These are phyloP conservation scores for Sugiyamaella paludigena DNA, from an alignment of 1,139 yeast species.

Conservation along the genomic window DNA sequence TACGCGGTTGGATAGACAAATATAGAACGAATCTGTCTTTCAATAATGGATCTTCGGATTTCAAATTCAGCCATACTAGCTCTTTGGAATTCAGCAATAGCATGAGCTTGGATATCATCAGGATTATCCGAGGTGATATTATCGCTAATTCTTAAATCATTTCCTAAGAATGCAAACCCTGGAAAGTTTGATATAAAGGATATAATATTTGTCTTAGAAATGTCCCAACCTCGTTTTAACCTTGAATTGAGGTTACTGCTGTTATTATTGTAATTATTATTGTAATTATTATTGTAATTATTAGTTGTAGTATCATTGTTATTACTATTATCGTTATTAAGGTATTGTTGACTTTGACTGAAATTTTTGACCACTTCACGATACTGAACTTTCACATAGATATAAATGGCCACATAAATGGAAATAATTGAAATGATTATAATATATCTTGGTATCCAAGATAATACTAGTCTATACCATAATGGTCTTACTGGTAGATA, in stretches of 20 bases:
- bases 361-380: conserved; percentile 32
- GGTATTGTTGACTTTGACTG: conserved; percentile 28
- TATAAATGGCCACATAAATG: conserved; percentile 69
- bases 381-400: conserved; percentile 55
- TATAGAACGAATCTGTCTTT: conserved; percentile 74
- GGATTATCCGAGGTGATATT: conserved; percentile 2
- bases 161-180: conserved; percentile 30
- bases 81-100: conserved; percentile 48
- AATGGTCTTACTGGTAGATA: conserved; percentile 70
- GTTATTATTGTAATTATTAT: conserved; percentile 9
- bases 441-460: conserved; percentile 81
- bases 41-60: conserved; percentile 60
- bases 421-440: conserved; percentile 61
- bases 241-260: not conserved
- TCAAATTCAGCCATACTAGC: conserved; percentile 61
- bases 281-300: conserved; percentile 3
- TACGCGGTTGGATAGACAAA: conserved; percentile 85
- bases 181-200: conserved; percentile 29
- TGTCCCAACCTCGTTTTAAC: conserved; percentile 1
- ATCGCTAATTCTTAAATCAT: not conserved
- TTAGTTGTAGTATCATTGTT: not conserved
- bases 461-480: conserved; percentile 71
- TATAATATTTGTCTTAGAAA: conserved; percentile 7
- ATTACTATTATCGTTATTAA: conserved; percentile 1
- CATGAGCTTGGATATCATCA: conserved; percentile 24